Evolutionary conservation across 768 basidiomycete genomes (phyloP).

Genomic region (Mycena galericulata): DNA sequence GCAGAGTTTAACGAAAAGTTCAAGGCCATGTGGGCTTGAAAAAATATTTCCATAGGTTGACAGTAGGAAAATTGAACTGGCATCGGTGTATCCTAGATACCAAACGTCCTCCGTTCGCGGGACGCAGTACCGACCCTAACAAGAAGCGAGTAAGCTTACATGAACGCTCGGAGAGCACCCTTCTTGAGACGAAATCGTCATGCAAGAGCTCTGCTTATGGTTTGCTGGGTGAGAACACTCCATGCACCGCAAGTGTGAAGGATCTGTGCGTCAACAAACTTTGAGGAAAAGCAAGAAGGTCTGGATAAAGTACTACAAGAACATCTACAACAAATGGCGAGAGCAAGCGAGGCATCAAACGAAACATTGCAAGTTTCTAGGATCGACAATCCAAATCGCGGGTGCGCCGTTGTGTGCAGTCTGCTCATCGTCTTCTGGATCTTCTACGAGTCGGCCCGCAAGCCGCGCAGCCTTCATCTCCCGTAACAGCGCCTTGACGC

Average conservation of each 20-base stretch:
- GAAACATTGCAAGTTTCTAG: conserved; percentile 69
- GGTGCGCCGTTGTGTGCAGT: conserved; percentile 39
- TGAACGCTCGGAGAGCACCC: too few relatives aligned
- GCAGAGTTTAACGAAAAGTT: conserved; percentile 70
- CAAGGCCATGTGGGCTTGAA: conserved; percentile 70
- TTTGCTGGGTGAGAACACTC: too few relatives aligned
- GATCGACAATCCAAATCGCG: conserved; percentile 82
- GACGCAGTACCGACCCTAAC: too few relatives aligned
- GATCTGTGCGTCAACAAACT: too few relatives aligned
- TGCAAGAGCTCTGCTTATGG: too few relatives aligned
- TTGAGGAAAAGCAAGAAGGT: background rate
- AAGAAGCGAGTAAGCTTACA: too few relatives aligned
- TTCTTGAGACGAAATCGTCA: too few relatives aligned
- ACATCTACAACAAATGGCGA: background rate
- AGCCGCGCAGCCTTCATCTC: conserved; percentile 65
- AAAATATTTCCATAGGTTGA: too few relatives aligned
- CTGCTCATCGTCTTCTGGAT: background rate
- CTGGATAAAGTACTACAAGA: background rate
- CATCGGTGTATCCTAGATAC: too few relatives aligned
- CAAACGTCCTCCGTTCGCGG: too few relatives aligned
- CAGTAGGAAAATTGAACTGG: too few relatives aligned
- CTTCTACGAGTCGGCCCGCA: conserved; percentile 47
- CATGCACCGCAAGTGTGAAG: too few relatives aligned
- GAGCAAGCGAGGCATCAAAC: conserved; percentile 25
- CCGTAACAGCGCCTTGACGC: conserved; percentile 78